A percentile compares a stretch with the other conserved stretches of the same genome.
Conservation (phyloP, 257 asterid species). For the Ophiorrhiza pumila region DNA sequence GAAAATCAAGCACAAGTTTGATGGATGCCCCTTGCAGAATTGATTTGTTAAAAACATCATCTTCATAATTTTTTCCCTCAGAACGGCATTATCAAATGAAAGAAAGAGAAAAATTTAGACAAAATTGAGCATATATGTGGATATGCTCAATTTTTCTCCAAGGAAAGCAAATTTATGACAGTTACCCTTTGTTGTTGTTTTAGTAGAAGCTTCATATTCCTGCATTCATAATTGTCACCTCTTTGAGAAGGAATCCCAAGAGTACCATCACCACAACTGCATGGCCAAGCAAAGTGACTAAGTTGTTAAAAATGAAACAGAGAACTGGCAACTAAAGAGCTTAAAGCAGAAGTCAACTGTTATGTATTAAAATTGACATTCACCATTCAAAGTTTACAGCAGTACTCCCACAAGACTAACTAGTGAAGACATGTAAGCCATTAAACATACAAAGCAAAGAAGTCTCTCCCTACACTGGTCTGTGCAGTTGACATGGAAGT, state of each 20-base stretch:
- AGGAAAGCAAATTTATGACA: constrained; percentile 8
- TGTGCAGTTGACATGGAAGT: neutral
- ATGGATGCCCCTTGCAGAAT: neutral
- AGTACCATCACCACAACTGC: constrained; percentile 96
- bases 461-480: neutral
- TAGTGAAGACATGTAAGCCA: neutral
- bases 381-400: neutral
- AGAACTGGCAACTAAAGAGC: neutral
- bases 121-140: too few species aligned
- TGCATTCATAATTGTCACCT: constrained; percentile 91
- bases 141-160: neutral
- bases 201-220: constrained; percentile 96
- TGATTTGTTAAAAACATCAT: neutral
- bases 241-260: constrained; percentile 81
- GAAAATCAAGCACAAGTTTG: neutral
- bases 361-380: neutral
- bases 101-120: too few species aligned
- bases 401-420: neutral
- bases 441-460: neutral
- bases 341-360: neutral
- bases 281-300: constrained; percentile 24
- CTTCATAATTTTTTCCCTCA: neutral
- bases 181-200: constrained; percentile 91
- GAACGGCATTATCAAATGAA: neutral
- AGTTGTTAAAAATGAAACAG: neutral